These are phyloP conservation scores for Phytopythium helicoides DNA, from an alignment of 352 stramenopile genomes.

Conservation along the genomic window DNA sequence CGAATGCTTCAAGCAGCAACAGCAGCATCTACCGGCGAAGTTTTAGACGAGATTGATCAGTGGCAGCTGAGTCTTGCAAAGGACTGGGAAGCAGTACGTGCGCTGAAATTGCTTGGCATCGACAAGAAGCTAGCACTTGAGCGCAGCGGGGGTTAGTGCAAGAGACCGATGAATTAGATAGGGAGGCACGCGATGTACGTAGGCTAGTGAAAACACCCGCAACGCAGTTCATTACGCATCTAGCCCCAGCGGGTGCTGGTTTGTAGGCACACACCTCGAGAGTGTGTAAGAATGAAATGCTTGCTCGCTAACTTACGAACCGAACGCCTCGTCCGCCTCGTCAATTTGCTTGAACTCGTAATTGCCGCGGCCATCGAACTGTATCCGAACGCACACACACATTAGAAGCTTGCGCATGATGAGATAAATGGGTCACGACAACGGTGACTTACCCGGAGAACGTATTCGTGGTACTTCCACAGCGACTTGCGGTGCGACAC, in stretches of 20 bases:
- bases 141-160: constrained; percentile 5
- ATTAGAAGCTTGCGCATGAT: constrained; percentile 5
- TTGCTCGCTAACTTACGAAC: constrained; percentile 36
- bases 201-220: neutral
- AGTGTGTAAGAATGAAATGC: neutral
- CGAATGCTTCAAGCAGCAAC: constrained; percentile 19
- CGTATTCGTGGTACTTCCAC: constrained; percentile 89
- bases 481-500: constrained; percentile 90
- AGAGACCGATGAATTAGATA: constrained; percentile 24
- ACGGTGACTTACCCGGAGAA: constrained; percentile 53
- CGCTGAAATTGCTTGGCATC: constrained; percentile 32
- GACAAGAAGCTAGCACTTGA: constrained; percentile 34
- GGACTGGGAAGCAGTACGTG: constrained; percentile 19
- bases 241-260: too few relatives aligned
- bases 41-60: constrained; percentile 26
- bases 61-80: constrained; percentile 14
- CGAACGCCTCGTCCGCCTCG: constrained; percentile 71
- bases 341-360: constrained; percentile 89
- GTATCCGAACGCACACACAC: constrained; percentile 9
- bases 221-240: too few relatives aligned
- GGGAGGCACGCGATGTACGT: constrained; percentile 7
- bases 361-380: constrained; percentile 83
- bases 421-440: too few relatives aligned
- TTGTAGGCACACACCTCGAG: constrained; percentile 5
- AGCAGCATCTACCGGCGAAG: constrained; percentile 8